phyloP scores from a whole-genome alignment of 176 grass and related monocot genomes.

The Musa troglodytarum region DNA sequence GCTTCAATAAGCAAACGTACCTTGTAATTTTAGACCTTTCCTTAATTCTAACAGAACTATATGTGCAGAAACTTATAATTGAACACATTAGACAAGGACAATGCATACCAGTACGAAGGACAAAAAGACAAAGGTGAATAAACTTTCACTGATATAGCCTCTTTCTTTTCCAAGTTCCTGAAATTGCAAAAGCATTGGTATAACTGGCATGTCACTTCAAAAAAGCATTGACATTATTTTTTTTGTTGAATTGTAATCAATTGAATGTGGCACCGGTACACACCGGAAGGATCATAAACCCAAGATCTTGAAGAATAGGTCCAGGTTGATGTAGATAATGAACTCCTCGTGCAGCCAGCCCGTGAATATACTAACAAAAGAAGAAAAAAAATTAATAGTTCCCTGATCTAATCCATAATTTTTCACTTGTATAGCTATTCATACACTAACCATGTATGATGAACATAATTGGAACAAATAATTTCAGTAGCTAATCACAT shows the following conservation, averaged over 20 bases:
- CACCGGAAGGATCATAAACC: slow-evolving; percentile 94
- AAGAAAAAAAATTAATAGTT: slow-evolving; percentile 23
- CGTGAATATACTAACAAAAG: slow-evolving; percentile 82
- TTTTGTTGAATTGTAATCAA: neutral
- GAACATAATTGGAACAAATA: neutral
- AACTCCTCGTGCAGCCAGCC: slow-evolving; percentile 83
- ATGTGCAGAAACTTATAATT: neutral
- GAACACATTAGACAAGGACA: slow-evolving; percentile 19
- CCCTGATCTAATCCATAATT: neutral
- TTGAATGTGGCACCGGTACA: slow-evolving; percentile 10
- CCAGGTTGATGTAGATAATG: slow-evolving; percentile 94
- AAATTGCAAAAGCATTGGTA: slow-evolving; percentile 14
- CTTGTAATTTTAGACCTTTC: no score
- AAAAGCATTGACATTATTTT: neutral
- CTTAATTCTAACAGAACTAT: neutral
- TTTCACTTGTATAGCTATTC: no score
- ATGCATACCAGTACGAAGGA: slow-evolving; percentile 70
- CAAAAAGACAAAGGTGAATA: slow-evolving; percentile 85
- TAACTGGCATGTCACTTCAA: neutral
- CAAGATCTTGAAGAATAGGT: slow-evolving; percentile 84
- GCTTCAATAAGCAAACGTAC: neutral
- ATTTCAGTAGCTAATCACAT: no score
- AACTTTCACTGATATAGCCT: slow-evolving; percentile 80
- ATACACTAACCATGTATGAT: neutral
- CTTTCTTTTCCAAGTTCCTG: slow-evolving; percentile 82